Percentiles rank a stretch among this genome's conserved stretches.
Evolutionary conservation across 495 filamentous ascomycete species (phyloP).

Genomic region (Neurospora africana): DNA sequence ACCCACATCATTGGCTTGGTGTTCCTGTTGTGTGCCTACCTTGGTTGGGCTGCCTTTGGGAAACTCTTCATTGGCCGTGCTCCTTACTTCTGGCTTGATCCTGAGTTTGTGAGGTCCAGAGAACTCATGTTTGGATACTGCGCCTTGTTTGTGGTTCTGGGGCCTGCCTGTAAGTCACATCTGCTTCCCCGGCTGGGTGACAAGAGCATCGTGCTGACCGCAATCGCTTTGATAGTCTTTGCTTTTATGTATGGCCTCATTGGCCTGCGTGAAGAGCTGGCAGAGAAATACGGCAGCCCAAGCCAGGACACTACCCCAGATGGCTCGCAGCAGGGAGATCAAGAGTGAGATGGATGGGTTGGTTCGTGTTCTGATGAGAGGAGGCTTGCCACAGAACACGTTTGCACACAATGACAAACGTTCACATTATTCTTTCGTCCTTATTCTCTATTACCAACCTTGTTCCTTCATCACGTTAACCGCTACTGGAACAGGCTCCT

Average conservation of each 20-base stretch:
- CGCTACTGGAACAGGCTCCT: neutral
- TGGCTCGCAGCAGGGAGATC: neutral
- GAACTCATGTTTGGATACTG: slow-evolving; percentile 25
- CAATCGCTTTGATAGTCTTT: slow-evolving; percentile 22
- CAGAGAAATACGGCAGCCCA: slow-evolving; percentile 8
- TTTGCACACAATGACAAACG: neutral
- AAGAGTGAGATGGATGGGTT: neutral
- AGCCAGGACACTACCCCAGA: neutral
- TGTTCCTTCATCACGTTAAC: neutral
- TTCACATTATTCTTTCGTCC: neutral
- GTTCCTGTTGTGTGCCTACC: slow-evolving; percentile 28
- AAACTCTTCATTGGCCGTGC: slow-evolving; percentile 34
- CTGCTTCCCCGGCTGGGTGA: neutral
- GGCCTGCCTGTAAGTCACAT: slow-evolving; percentile 25
- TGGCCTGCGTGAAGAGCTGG: slow-evolving; percentile 32
- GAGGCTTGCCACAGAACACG: neutral
- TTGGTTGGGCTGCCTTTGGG: slow-evolving; percentile 39
- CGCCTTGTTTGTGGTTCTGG: slow-evolving; percentile 23
- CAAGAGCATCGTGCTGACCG: neutral
- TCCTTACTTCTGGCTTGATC: slow-evolving; percentile 41
- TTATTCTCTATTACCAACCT: neutral
- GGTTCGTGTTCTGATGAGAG: neutral
- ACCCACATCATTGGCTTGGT: slow-evolving; percentile 28
- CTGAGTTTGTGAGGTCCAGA: slow-evolving; percentile 20
- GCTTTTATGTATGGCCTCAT: slow-evolving; percentile 32